phyloP scores from a whole-genome alignment of 1,139 yeast genomes.

The Taphrina confusa region DNA sequence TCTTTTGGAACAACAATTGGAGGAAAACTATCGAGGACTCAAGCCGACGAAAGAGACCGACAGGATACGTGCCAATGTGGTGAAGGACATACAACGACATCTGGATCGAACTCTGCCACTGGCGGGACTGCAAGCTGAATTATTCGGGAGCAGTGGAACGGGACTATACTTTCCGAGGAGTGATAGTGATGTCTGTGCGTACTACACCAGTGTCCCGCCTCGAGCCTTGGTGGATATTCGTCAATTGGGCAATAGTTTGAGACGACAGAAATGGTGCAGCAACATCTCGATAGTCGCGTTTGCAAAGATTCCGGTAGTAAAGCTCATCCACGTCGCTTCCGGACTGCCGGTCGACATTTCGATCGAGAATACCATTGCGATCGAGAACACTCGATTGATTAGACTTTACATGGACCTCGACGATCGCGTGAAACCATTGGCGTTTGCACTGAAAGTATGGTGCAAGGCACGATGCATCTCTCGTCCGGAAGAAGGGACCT shows the following conservation, averaged over 20 bases:
- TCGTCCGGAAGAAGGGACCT: conserved; percentile 39
- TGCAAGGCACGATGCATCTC: conserved; percentile 41
- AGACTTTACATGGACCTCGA: conserved; percentile 42
- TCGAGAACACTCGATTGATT: conserved; percentile 42
- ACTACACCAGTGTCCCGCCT: conserved; percentile 21
- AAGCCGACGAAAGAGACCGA: conserved; percentile 20
- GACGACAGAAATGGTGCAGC: conserved; percentile 3
- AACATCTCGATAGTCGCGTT: conserved; percentile 10
- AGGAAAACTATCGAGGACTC: conserved; percentile 12
- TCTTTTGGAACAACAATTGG: conserved; percentile 12
- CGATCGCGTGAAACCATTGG: conserved; percentile 42
- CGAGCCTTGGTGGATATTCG: not conserved
- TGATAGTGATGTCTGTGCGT: conserved; percentile 23
- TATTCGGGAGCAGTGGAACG: conserved; percentile 26
- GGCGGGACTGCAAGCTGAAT: conserved; percentile 16
- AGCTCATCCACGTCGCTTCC: conserved; percentile 42
- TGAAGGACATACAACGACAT: conserved; percentile 19
- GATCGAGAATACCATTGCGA: conserved; percentile 42
- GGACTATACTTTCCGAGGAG: conserved; percentile 24
- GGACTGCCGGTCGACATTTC: conserved; percentile 42
- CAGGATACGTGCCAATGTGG: conserved; percentile 6
- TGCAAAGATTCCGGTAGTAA: conserved; percentile 43
- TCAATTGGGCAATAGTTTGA: conserved; percentile 4
- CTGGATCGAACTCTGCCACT: conserved; percentile 10
- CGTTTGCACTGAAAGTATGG: conserved; percentile 43